Base-by-base conservation (phyloP, 257 asterid genomes). In the Marsdenia floribunda region DNA sequence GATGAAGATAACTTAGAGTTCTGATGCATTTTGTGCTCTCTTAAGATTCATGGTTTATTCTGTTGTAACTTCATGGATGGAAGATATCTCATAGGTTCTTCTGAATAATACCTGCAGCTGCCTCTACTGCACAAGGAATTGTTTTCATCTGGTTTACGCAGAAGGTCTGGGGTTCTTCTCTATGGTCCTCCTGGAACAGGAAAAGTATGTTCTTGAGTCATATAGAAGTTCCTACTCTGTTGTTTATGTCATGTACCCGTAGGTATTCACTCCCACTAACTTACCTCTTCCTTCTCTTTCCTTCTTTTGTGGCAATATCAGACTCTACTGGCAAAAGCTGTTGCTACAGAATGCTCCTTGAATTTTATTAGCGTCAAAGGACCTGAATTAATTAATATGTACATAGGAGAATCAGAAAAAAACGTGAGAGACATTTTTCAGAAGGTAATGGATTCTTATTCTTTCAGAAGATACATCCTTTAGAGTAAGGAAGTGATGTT, bases 141-240 rank as follows among this genome's bases (percentile, higher is more conserved):
- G 83, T 95, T 95, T 82, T 92, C 99, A 35, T 95, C 99, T 81
- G 98, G 99, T 71, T 84, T 95, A 84, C 96, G 98, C 83, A 95
- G 92, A 77, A 85, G 99, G 80, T 92, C 99, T 68, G 98, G 98
- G 68, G 98, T 95, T 85, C 99, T 95, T 89, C 93, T 95, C 72
- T 95, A 92, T 81, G 98, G 98, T 61, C 99, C 99, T 75, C 99
- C 99, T 18, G 99, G 99, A 58, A 95, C 98, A 47, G 98, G 99
- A 79, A 95, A 95, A 87, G 99, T 92, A 85, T 85, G 92, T 82
- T 55, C 38, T 16, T 70, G 40, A 73, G 38, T 22, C 50, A 13
- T 72, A 22, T 77, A 14, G 58, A 16, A 58, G 73, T 60, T 77
- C 61, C 68, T 54, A 44, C 14, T 65, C 46, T 24, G 22, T 66